phyloP scores from a whole-genome alignment of 768 basidiomycete genomes.

The Gyrodon lividus region DNA sequence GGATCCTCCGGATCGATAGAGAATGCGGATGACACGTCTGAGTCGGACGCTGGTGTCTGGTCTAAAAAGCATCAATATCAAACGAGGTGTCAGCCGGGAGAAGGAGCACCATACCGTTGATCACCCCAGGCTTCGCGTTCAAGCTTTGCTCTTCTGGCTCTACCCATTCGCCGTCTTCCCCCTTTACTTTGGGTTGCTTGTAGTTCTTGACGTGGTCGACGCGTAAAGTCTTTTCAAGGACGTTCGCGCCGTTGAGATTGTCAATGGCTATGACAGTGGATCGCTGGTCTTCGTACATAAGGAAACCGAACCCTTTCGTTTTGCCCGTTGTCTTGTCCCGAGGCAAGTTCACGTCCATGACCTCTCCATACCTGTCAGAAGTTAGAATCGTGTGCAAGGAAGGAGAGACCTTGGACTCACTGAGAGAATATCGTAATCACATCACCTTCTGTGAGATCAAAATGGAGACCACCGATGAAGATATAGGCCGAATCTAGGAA shows the following conservation, averaged over 20 bases:
- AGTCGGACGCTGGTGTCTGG: constrained; percentile 56
- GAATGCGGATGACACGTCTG: constrained; percentile 60
- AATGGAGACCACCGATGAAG: constrained; percentile 85
- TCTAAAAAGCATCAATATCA: constrained; percentile 37
- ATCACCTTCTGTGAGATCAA: constrained; percentile 94
- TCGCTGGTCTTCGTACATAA: constrained; percentile 99
- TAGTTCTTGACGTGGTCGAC: constrained; percentile 94
- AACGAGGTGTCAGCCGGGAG: not conserved
- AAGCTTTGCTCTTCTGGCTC: constrained; percentile 84
- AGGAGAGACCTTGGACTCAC: constrained; percentile 46
- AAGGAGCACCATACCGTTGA: constrained; percentile 50
- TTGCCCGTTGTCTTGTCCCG: constrained; percentile 93
- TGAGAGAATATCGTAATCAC: constrained; percentile 97
- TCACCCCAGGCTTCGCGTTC: constrained; percentile 79
- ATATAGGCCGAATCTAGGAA: constrained; percentile 87
- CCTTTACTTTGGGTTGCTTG: constrained; percentile 78
- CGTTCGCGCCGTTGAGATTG: constrained; percentile 93
- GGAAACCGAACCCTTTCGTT: constrained; percentile 87
- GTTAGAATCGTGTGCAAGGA: not conserved
- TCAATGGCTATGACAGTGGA: constrained; percentile 96
- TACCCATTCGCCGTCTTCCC: constrained; percentile 79
- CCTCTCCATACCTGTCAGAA: constrained; percentile 82
- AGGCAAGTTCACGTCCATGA: constrained; percentile 93
- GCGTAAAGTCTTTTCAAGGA: constrained; percentile 81
- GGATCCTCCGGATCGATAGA: constrained; percentile 95